Percentiles rank a stretch among this genome's conserved stretches.
These are phyloP conservation scores for Maudiozyma serrabonitensis DNA, from an alignment of 805 yeast species.

Conservation along the genomic window DNA sequence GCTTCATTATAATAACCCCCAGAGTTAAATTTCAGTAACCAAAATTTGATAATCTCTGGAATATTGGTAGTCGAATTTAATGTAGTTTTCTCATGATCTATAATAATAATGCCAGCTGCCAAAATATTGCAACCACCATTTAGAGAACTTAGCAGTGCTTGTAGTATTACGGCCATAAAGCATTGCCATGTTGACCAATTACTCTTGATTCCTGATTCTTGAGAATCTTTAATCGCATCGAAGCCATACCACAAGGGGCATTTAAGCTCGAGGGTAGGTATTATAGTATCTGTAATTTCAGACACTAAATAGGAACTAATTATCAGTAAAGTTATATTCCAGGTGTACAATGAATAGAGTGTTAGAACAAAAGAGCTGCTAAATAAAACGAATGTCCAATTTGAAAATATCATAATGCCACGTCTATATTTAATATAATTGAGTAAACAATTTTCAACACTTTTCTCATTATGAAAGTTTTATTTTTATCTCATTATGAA, in stretches of 20 bases:
- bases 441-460: no score
- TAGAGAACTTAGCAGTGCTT: not conserved
- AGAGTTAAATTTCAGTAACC: no score
- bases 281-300: not conserved
- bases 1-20: no score
- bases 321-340: not conserved
- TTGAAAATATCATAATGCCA: no score
- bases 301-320: not conserved
- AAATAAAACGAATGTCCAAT: not conserved
- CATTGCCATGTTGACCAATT: not conserved
- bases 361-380: not conserved
- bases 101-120: not conserved
- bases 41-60: no score
- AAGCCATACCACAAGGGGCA: not conserved
- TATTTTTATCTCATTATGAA: no score
- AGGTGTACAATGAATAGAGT: not conserved
- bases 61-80: no score
- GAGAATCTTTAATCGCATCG: not conserved
- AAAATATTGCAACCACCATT: not conserved
- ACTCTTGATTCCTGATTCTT: not conserved
- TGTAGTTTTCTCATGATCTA: no score
- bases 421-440: no score
- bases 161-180: not conserved
- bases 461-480: no score
- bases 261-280: not conserved